These are phyloP conservation scores for Apophysomyces ossiformis DNA, from an alignment of 371 early-diverging fungal species.

Conservation along the genomic window DNA sequence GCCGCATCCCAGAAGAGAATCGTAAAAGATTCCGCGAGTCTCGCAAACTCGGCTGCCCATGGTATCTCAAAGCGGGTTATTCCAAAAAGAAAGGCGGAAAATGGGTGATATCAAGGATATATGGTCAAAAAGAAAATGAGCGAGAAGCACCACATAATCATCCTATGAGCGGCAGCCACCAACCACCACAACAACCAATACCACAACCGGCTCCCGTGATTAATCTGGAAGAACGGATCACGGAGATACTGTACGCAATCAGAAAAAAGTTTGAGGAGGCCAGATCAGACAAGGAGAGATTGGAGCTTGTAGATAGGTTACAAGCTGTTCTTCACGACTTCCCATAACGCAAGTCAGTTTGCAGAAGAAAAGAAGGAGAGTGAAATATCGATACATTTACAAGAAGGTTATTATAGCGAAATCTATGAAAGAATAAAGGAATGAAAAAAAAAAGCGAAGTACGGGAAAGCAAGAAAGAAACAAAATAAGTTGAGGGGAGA, in stretches of 20 bases:
- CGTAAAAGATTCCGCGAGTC: conserved; percentile 9
- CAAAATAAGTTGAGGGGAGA: no score
- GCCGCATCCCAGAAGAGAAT: conserved; percentile 10
- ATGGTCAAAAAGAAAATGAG: conserved; percentile 5
- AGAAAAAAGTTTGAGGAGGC: not conserved
- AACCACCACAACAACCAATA: conserved; percentile 3
- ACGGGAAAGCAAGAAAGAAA: no score
- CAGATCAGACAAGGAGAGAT: not conserved
- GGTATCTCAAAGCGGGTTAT: conserved; percentile 6
- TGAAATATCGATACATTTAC: not conserved
- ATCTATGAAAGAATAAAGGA: not conserved
- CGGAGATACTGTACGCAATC: not conserved
- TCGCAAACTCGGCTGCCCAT: conserved; percentile 10
- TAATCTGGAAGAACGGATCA: not conserved
- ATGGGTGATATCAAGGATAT: conserved; percentile 9
- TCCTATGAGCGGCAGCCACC: conserved; percentile 1
- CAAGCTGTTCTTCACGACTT: conserved; percentile 5
- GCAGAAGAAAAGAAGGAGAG: not conserved
- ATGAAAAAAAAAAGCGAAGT: not conserved
- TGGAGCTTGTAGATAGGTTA: conserved; percentile 4
- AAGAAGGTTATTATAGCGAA: not conserved
- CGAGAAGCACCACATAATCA: conserved; percentile 9
- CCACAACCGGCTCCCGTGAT: not conserved
- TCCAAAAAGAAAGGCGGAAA: conserved; percentile 8
- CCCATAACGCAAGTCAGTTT: not conserved